These are phyloP conservation scores for Hevea brasiliensis DNA, from an alignment of 345 rosid species.

Conservation along the genomic window DNA sequence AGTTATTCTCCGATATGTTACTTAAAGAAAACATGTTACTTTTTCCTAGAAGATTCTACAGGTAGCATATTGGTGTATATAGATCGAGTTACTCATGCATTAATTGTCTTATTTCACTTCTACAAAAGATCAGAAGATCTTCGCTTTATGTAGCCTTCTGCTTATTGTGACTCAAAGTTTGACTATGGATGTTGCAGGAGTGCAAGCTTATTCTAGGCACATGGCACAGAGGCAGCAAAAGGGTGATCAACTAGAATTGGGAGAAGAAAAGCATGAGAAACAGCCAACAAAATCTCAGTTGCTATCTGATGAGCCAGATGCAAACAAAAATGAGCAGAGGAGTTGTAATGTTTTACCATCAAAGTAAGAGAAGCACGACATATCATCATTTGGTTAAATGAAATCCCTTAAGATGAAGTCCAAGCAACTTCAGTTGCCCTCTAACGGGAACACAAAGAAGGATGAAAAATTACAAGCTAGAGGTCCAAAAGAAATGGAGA, in stretches of 20 bases:
- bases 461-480: slow-evolving; percentile 7
- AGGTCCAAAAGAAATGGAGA: slow-evolving; percentile 3
- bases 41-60: not conserved
- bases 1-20: slow-evolving; percentile 40
- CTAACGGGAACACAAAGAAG: slow-evolving; percentile 34
- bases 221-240: slow-evolving; percentile 47
- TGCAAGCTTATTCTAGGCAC: slow-evolving; percentile 78
- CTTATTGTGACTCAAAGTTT: slow-evolving; percentile 12
- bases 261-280: slow-evolving; percentile 30
- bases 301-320: slow-evolving; percentile 20
- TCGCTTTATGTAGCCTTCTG: not conserved
- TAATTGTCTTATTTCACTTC: not conserved
- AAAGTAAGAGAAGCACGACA: slow-evolving; percentile 51
- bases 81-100: not conserved
- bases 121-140: not conserved
- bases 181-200: slow-evolving; percentile 56
- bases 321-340: slow-evolving; percentile 5
- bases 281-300: slow-evolving; percentile 17
- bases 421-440: slow-evolving; percentile 41
- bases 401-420: slow-evolving; percentile 77
- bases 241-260: slow-evolving; percentile 30
- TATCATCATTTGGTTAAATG: slow-evolving; percentile 59
- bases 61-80: not conserved
- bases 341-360: slow-evolving; percentile 24
- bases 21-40: not conserved